Evolutionary conservation across 306 rosid species (phyloP).

Genomic region (Corylus heterophylla): DNA sequence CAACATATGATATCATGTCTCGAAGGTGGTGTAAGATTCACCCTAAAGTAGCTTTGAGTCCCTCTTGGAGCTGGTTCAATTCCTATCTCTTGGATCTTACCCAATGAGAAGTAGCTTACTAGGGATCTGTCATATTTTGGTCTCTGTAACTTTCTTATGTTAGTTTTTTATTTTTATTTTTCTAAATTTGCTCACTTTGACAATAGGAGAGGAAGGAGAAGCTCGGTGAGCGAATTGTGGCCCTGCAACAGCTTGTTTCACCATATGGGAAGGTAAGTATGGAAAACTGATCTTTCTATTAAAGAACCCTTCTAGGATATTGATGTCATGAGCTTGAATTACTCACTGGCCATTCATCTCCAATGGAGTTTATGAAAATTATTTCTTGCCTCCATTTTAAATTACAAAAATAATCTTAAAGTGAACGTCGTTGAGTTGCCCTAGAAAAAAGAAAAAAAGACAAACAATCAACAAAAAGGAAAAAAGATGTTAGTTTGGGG

Average conservation of each 20-base stretch:
- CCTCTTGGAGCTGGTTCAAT: neutral
- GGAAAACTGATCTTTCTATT: slow-evolving; percentile 12
- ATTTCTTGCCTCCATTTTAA: neutral
- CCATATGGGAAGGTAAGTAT: slow-evolving; percentile 88
- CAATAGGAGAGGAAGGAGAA: slow-evolving; percentile 89
- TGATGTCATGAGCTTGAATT: neutral
- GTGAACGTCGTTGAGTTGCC: neutral
- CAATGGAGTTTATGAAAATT: neutral
- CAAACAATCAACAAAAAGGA: neutral
- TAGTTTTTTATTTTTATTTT: slow-evolving; percentile 10
- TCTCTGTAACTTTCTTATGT: neutral
- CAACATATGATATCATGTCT: neutral
- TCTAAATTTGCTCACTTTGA: slow-evolving; percentile 14
- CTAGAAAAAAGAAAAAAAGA: neutral
- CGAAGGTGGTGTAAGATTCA: neutral
- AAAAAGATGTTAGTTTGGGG: neutral
- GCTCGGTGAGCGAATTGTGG: slow-evolving; percentile 74
- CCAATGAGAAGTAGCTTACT: neutral
- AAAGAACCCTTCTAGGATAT: neutral
- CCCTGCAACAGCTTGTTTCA: slow-evolving; percentile 96
- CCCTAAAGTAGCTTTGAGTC: neutral
- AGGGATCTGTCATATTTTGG: neutral
- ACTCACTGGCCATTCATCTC: slow-evolving; percentile 6
- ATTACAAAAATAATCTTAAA: slow-evolving; percentile 1
- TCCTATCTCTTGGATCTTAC: neutral